Evolutionary conservation across 345 rosid species (phyloP), one percentile per base, ranked within the genome.

Genomic region (Viola odorata): DNA sequence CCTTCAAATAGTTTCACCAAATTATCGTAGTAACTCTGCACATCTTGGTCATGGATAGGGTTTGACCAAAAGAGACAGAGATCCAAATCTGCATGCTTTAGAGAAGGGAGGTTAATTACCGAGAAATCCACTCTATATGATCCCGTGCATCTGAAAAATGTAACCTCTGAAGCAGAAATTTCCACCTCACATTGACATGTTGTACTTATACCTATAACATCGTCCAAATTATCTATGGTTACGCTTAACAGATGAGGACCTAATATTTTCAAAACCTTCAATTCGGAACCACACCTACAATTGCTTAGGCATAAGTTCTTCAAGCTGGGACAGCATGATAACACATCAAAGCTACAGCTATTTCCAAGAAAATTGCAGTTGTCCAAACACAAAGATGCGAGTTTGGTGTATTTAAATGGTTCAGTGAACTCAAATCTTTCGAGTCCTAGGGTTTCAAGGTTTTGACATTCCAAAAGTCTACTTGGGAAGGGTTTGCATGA

Each of bases 151-250:
- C 49, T 10, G 15, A 60, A 47, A 8, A 36, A 36, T 7, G 12
- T 15, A 8, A 60, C 23, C 9, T n/a, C 5, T 47, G 53, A 41
- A 0, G 63, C 63, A 60, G 23, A n/a, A 47, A 60, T 60, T 13
- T 60, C 17, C 6, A 47, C 15, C 42, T 60, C 47, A 5, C 12
- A 60, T 10, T n/a, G 6, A 5, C 6, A 12, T 5, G 16, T 17
- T 13, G n/a, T 37, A 37, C 4, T 4, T 8, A 57, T 37, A 36
- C 4, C 7, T 8, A 57, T 37, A 36, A 14, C 36, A 7, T 16
- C 6, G 12, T 10, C 14, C 41, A 23, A 23, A 23, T 8, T 13
- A 47, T 36, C 40, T 14, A 50, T 7, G 7, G 23, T 9, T n/a
- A 60, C 6, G 1, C n/a, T 37, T 4, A 60, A 11, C 32, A 60